Percentiles rank a stretch among this genome's conserved stretches.
Conservation (phyloP, 2,329 filamentous ascomycete species). For the Pseudophaeomoniella oleicola region DNA sequence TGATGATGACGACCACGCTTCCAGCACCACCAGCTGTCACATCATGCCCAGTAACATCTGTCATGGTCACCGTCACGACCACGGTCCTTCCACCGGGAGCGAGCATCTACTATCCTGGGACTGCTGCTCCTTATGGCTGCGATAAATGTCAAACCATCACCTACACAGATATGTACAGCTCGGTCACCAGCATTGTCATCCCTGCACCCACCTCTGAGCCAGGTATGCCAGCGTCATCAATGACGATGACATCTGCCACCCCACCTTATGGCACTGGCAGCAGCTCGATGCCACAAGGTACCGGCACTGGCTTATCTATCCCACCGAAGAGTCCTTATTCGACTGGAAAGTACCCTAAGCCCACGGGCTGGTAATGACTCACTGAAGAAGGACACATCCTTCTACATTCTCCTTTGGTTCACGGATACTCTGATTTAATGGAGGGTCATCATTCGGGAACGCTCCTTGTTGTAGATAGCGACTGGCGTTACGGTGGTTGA, state of each 20-base stretch:
- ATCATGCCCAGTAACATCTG: conserved; percentile 4
- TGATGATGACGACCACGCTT: conserved; percentile 3
- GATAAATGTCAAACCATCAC: conserved; percentile 15
- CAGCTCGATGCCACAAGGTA: not conserved
- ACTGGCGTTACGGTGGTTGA: too few species aligned
- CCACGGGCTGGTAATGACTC: too few species aligned
- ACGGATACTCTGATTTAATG: too few species aligned
- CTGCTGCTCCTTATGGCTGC: conserved; percentile 6
- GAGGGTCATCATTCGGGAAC: too few species aligned
- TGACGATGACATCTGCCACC: not conserved
- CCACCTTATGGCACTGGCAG: not conserved
- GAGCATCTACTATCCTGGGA: conserved; percentile 4
- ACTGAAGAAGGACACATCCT: too few species aligned
- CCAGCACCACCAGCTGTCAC: conserved; percentile 4
- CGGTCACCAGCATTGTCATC: conserved; percentile 15
- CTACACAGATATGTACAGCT: conserved; percentile 13
- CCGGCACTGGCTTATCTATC: not conserved
- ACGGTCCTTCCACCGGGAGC: conserved; percentile 1
- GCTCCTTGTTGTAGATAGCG: too few species aligned
- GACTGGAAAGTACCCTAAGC: too few species aligned
- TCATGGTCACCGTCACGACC: conserved; percentile 8
- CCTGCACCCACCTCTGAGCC: conserved; percentile 4
- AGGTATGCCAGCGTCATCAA: not conserved
- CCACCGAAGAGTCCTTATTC: too few species aligned
- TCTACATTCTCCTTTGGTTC: too few species aligned